A percentile compares a stretch with the other conserved stretches of the same genome.
These are phyloP conservation scores for Komagataella pastoris DNA, from an alignment of 805 yeast genomes.

Conservation along the genomic window DNA sequence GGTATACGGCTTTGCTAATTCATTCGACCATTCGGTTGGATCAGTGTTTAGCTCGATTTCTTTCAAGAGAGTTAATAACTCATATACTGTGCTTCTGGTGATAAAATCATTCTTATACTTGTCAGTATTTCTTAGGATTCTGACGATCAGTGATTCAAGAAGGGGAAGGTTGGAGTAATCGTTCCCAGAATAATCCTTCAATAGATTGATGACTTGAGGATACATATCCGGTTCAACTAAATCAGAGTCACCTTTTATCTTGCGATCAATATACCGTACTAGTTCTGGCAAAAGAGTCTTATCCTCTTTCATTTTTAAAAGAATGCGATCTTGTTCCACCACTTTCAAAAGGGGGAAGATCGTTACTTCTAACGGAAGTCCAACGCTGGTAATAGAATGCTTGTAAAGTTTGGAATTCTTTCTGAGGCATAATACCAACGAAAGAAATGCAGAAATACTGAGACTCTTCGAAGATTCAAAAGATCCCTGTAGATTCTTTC, in stretches of 20 bases:
- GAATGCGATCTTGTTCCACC: conserved; percentile 18
- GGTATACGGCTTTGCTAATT: conserved; percentile 29
- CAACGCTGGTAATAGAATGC: conserved; percentile 8
- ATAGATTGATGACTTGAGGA: conserved; percentile 26
- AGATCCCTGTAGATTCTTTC: conserved; percentile 12
- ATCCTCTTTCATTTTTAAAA: conserved; percentile 14
- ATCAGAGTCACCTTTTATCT: conserved; percentile 1
- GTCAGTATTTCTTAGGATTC: conserved; percentile 18
- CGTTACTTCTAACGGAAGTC: conserved; percentile 25
- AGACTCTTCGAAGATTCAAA: conserved; percentile 6
- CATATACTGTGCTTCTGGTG: conserved; percentile 39
- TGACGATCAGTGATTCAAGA: conserved; percentile 34
- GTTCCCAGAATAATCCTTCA: conserved; percentile 44
- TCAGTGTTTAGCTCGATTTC: conserved; percentile 20
- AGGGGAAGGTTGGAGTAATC: conserved; percentile 29
- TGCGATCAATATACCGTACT: conserved; percentile 8
- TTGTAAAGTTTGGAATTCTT: conserved; percentile 27
- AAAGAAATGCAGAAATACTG: conserved; percentile 20
- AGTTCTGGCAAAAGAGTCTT: conserved; percentile 13
- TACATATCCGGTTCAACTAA: conserved; percentile 14
- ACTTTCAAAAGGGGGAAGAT: conserved; percentile 26
- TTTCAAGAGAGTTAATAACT: conserved; percentile 24
- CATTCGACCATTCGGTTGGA: conserved; percentile 38
- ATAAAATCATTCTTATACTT: conserved; percentile 26
- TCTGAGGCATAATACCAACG: conserved; percentile 34